Evolutionary conservation across 805 yeast species (phyloP).

Genomic region (Metschnikowia anglica): DNA sequence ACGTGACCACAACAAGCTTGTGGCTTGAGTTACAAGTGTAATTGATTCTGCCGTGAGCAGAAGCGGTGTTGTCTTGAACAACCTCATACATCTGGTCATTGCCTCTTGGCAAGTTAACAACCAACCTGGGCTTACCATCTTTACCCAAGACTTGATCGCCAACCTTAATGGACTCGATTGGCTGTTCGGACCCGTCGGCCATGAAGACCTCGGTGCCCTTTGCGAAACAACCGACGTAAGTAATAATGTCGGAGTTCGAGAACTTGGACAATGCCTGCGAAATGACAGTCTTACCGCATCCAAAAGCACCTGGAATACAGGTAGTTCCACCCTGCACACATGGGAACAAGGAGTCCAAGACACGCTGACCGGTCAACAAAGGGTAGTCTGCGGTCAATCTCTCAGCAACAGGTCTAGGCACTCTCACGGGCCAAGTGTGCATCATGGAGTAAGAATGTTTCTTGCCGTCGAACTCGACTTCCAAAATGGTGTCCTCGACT

Average conservation of each 20-base stretch:
- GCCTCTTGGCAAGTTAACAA: conserved; percentile 10
- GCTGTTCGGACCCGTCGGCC: conserved; percentile 11
- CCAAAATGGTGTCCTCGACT: conserved; percentile 85
- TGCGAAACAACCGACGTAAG: conserved; percentile 68
- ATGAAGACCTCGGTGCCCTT: conserved; percentile 10
- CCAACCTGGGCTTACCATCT: conserved; percentile 10
- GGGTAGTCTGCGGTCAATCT: conserved; percentile 93
- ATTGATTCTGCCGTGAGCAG: background rate
- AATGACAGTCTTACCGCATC: conserved; percentile 98
- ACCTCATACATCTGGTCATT: conserved; percentile 11
- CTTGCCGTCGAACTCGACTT: conserved; percentile 92
- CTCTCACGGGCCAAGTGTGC: conserved; percentile 99
- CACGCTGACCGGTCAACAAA: conserved; percentile 97
- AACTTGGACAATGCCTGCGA: conserved; percentile 96
- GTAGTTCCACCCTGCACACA: conserved; percentile 99
- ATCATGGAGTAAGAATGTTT: conserved; percentile 82
- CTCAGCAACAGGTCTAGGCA: conserved; percentile 97
- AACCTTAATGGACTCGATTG: conserved; percentile 9
- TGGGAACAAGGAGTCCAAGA: conserved; percentile 94
- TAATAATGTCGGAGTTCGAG: conserved; percentile 95
- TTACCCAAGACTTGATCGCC: conserved; percentile 11
- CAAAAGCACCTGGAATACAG: conserved; percentile 99
- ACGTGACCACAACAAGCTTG: conserved; percentile 8
- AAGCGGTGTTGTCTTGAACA: background rate
- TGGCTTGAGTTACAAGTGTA: conserved; percentile 12